Conservation (phyloP, 305 asterid genomes). For the Fraxinus baroniana region DNA sequence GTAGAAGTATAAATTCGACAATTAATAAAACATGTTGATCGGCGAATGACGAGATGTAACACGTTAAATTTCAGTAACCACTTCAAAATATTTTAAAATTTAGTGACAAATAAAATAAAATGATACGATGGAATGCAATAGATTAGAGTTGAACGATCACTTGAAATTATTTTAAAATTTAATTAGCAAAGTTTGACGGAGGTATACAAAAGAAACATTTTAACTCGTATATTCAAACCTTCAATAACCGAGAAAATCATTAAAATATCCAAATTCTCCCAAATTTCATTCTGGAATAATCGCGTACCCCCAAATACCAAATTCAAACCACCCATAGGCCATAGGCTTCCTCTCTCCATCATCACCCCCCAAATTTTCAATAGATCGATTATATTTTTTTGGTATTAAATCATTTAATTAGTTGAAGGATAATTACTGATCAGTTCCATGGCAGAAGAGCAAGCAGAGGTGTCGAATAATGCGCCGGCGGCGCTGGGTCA, state of each 20-base stretch:
- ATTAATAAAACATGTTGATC: too few relatives aligned
- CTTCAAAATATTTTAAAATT: too few relatives aligned
- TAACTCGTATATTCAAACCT: background rate
- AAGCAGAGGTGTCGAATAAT: background rate
- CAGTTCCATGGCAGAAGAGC: background rate
- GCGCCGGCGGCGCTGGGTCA: constrained; percentile 1
- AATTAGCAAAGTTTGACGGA: too few relatives aligned
- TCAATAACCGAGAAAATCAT: background rate
- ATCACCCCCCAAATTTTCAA: constrained; percentile 25
- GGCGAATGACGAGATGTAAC: too few relatives aligned
- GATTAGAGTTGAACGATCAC: too few relatives aligned
- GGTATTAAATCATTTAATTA: background rate
- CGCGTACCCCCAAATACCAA: constrained; percentile 12
- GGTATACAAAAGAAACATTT: too few relatives aligned
- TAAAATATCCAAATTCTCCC: background rate
- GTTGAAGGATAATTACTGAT: background rate
- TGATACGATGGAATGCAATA: too few relatives aligned
- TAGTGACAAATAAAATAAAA: too few relatives aligned
- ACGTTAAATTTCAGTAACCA: too few relatives aligned
- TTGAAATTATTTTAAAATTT: too few relatives aligned
- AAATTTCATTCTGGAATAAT: constrained; percentile 14
- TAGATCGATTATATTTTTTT: background rate
- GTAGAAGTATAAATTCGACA: too few relatives aligned
- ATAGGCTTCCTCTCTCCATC: constrained; percentile 35
- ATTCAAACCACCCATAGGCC: constrained; percentile 4